phyloP scores from a whole-genome alignment of 805 yeast species.

The Pachysolen tannophilus region DNA sequence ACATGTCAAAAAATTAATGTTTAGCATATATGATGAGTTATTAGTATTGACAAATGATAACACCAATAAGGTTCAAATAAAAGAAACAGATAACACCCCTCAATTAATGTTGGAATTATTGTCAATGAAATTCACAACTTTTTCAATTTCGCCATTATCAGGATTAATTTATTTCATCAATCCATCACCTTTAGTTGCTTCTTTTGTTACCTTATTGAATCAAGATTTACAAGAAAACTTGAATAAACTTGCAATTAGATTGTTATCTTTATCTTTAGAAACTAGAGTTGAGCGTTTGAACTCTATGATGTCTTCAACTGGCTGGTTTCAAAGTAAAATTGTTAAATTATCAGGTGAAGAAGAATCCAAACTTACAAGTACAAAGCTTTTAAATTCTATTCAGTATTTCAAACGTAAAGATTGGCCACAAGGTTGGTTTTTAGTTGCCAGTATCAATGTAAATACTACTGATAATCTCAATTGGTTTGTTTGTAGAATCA shows the following conservation, averaged over 20 bases:
- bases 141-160: slow-evolving; percentile 25
- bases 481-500: slow-evolving; percentile 49
- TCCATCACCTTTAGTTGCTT: slow-evolving; percentile 30
- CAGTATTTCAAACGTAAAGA: slow-evolving; percentile 37
- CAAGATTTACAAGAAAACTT: slow-evolving; percentile 13
- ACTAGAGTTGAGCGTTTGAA: slow-evolving; percentile 42
- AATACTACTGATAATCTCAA: slow-evolving; percentile 25
- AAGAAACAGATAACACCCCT: slow-evolving; percentile 8
- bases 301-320: slow-evolving; percentile 52
- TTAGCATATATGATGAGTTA: slow-evolving; percentile 22
- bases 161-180: slow-evolving; percentile 38
- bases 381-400: slow-evolving; percentile 16
- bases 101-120: slow-evolving; percentile 20
- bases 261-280: slow-evolving; percentile 41
- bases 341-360: slow-evolving; percentile 44
- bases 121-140: slow-evolving; percentile 20
- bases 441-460: slow-evolving; percentile 26
- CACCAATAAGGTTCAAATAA: slow-evolving; percentile 3
- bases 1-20: slow-evolving; percentile 30
- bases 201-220: slow-evolving; percentile 24
- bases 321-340: slow-evolving; percentile 58
- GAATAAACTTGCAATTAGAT: slow-evolving; percentile 14
- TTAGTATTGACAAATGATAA: slow-evolving; percentile 18
- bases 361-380: slow-evolving; percentile 24
- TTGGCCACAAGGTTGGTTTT: slow-evolving; percentile 54